A percentile compares a stretch with the other conserved stretches of the same genome.
These are phyloP conservation scores for Limnanthes douglasii DNA, from an alignment of 345 rosid genomes.

Conservation along the genomic window DNA sequence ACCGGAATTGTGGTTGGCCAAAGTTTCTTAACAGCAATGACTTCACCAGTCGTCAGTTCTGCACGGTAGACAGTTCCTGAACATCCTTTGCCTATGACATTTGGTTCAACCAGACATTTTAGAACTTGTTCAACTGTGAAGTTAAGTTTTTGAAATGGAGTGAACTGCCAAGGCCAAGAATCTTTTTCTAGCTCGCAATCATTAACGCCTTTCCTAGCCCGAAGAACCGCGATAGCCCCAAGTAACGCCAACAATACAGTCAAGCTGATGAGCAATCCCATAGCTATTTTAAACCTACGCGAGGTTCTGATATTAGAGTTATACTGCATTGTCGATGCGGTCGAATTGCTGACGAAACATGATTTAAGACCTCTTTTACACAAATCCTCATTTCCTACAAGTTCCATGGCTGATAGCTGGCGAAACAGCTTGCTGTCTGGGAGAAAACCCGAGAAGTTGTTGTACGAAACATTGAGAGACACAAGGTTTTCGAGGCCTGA, in stretches of 20 bases:
- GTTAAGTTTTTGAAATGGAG: constrained; percentile 65
- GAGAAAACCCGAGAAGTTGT: constrained; percentile 64
- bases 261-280: constrained; percentile 34
- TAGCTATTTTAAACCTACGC: constrained; percentile 29
- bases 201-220: constrained; percentile 33
- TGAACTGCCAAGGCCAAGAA: constrained; percentile 62
- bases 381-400: constrained; percentile 42
- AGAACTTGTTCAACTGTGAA: constrained; percentile 56
- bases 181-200: constrained; percentile 39
- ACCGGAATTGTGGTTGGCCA: constrained; percentile 36
- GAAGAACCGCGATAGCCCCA: constrained; percentile 31
- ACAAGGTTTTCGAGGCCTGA: constrained; percentile 47
- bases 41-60: constrained; percentile 43
- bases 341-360: constrained; percentile 33
- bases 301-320: constrained; percentile 17
- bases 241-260: constrained; percentile 29
- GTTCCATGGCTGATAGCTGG: constrained; percentile 32
- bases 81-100: constrained; percentile 76
- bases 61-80: constrained; percentile 81
- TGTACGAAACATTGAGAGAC: constrained; percentile 63
- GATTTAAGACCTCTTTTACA: constrained; percentile 39
- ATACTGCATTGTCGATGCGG: constrained; percentile 8
- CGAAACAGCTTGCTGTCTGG: constrained; percentile 57
- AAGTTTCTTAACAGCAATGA: constrained; percentile 80
- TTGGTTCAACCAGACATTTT: constrained; percentile 53